Conservation (phyloP, 345 rosid genomes). For the Eucalyptus curtisii region DNA sequence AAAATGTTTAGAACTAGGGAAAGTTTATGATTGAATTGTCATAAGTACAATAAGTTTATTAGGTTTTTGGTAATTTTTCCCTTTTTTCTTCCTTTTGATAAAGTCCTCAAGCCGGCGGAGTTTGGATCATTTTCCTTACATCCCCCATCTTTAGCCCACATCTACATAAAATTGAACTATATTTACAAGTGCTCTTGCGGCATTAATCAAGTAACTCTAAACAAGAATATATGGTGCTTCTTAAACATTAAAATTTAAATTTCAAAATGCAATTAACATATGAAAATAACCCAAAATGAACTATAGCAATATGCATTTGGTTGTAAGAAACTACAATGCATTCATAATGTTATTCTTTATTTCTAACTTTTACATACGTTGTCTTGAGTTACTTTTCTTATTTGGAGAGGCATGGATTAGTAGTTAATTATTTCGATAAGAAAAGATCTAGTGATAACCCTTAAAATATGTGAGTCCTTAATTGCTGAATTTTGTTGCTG, state of each 20-base stretch:
- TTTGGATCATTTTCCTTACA: not conserved
- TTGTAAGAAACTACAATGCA: not conserved
- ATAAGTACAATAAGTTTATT: not conserved
- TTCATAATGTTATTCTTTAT: not conserved
- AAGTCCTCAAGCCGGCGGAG: not conserved
- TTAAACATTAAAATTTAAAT: not conserved
- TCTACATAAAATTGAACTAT: not conserved
- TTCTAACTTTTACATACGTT: not conserved
- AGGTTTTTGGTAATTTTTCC: not conserved
- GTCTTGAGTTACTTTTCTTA: not conserved
- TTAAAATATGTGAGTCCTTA: no score
- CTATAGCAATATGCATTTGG: not conserved
- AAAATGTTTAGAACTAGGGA: not conserved
- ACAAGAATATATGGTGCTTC: not conserved
- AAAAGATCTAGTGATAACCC: not conserved
- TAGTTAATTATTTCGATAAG: not conserved
- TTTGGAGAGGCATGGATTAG: not conserved
- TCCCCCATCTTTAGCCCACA: not conserved
- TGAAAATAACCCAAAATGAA: not conserved
- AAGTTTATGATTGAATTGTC: not conserved
- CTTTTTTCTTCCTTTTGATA: not conserved
- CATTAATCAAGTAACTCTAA: not conserved
- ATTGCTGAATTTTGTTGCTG: not conserved
- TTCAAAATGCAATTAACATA: not conserved
- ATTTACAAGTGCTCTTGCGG: not conserved